Evolutionary conservation across 2,329 filamentous ascomycete genomes (phyloP).

Genomic region (Alternaria triticina): DNA sequence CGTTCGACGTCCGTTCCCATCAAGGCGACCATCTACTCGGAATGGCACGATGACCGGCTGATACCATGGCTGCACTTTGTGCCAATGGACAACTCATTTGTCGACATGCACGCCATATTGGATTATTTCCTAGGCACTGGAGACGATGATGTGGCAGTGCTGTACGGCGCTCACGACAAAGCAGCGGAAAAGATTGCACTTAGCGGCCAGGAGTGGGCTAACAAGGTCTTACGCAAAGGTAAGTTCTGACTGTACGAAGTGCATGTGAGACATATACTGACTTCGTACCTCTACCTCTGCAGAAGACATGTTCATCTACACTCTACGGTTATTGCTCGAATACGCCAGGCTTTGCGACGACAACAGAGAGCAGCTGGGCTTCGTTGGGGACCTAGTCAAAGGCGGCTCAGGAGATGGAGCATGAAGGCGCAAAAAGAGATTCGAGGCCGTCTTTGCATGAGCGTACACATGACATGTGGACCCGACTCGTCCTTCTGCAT

Average conservation of each 20-base stretch:
- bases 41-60: conserved; percentile 77
- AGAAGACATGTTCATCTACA: conserved; percentile 76
- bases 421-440: background rate
- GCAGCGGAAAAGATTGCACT: conserved; percentile 68
- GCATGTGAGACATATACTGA: too few relatives aligned
- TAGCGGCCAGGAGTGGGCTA: conserved; percentile 72
- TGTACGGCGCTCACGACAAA: conserved; percentile 55
- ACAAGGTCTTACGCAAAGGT: conserved; percentile 65
- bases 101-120: conserved; percentile 74
- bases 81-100: conserved; percentile 77
- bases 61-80: conserved; percentile 82
- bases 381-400: conserved; percentile 34
- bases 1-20: conserved; percentile 73
- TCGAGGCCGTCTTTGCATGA: background rate
- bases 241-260: too few relatives aligned
- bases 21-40: conserved; percentile 78
- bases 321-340: conserved; percentile 62
- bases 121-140: conserved; percentile 71
- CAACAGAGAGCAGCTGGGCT: conserved; percentile 49
- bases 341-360: conserved; percentile 54
- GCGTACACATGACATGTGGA: background rate
- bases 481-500: conserved; percentile 1
- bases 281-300: too few relatives aligned
- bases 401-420: background rate
- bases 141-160: background rate